Percentiles rank a stretch among this genome's conserved stretches.
Conservation (phyloP, 345 rosid genomes). For the Salix arbutifolia region DNA sequence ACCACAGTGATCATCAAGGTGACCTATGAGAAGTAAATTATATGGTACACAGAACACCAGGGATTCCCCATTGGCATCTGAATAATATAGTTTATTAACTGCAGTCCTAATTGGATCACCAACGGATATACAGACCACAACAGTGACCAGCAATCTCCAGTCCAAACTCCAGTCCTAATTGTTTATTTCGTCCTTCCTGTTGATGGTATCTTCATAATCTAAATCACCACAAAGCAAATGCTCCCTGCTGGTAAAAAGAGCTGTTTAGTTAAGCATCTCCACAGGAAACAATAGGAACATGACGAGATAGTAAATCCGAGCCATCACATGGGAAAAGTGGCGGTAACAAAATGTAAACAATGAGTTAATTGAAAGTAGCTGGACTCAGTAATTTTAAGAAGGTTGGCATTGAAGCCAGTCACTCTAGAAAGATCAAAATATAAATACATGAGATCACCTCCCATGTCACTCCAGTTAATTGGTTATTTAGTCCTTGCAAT, state of each 20-base stretch:
- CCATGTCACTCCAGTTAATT: background rate
- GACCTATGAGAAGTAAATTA: background rate
- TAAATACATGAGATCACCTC: background rate
- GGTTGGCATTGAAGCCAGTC: background rate
- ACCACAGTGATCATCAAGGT: background rate
- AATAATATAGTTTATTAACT: background rate
- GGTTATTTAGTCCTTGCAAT: no score
- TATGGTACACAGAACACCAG: background rate
- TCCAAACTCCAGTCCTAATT: background rate
- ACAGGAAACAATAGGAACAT: background rate
- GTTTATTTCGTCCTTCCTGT: conserved; percentile 9
- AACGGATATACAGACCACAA: background rate
- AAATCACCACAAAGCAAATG: conserved; percentile 43
- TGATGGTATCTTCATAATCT: conserved; percentile 32
- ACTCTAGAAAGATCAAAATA: background rate
- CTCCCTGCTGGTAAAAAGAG: conserved; percentile 54
- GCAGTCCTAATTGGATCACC: conserved; percentile 3
- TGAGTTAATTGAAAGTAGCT: no score
- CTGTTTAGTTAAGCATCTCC: background rate
- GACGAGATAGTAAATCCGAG: background rate
- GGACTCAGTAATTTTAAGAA: background rate
- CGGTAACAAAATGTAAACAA: no score
- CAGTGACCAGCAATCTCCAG: conserved; percentile 4
- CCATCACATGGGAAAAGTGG: background rate
- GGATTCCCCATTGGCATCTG: background rate